Percentiles rank a stretch among this genome's conserved stretches.
phyloP scores from a whole-genome alignment of 768 basidiomycete genomes.

The Auriscalpium vulgare region DNA sequence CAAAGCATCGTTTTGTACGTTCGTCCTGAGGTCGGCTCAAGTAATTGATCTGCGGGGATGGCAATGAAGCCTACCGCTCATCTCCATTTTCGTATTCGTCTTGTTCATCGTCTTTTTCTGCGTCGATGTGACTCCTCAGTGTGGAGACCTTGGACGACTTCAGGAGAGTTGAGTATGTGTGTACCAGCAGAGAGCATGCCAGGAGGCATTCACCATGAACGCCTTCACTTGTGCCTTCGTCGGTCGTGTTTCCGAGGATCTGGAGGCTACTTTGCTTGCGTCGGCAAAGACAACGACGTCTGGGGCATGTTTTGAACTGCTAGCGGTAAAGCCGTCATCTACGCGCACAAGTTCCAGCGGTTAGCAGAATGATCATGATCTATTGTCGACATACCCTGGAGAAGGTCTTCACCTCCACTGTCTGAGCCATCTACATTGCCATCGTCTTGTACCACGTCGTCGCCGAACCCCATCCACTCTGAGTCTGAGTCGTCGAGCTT shows the following conservation, averaged over 20 bases:
- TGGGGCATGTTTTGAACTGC: conserved; percentile 23
- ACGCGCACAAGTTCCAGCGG: neutral
- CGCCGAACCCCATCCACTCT: conserved; percentile 6
- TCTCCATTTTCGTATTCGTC: conserved; percentile 20
- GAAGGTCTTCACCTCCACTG: conserved; percentile 22
- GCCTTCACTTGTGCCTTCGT: conserved; percentile 46
- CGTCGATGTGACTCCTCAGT: conserved; percentile 31
- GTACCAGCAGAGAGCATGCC: neutral
- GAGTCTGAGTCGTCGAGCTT: conserved; percentile 8
- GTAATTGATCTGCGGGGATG: neutral
- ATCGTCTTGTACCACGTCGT: neutral
- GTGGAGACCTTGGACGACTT: conserved; percentile 77
- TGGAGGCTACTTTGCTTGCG: conserved; percentile 9
- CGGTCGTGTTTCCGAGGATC: conserved; percentile 15
- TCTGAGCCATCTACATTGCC: neutral
- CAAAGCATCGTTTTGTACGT: conserved; percentile 68
- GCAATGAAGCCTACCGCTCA: conserved; percentile 14
- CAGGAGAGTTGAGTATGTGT: neutral
- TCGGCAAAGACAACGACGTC: conserved; percentile 56
- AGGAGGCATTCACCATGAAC: conserved; percentile 56
- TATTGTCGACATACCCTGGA: conserved; percentile 4
- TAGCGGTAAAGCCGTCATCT: conserved; percentile 37
- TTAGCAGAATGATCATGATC: no score
- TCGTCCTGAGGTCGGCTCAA: conserved; percentile 39
- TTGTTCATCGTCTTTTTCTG: conserved; percentile 8